Evolutionary conservation across 129 eudicot genomes (phyloP), one percentile per base, ranked within the genome.

Genomic region (Flaveria linearis): DNA sequence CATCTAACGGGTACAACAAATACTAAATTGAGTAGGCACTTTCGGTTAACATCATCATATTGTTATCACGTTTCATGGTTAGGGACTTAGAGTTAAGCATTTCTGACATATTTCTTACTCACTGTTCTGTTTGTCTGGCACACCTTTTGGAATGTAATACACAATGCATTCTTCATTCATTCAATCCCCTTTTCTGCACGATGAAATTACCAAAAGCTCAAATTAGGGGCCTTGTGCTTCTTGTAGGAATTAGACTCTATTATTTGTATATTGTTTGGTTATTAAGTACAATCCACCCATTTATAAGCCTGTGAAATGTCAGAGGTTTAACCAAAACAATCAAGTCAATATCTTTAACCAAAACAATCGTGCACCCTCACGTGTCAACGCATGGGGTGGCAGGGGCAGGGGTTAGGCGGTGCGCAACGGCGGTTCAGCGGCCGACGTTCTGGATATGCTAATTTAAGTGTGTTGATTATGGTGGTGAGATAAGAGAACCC

Each of bases 101-200:
- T 76, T 20, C 5, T 1, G 46, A 49, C 62, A 26, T 33, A 51
- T 33, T 28, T 12, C 46, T 70, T 70, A 11, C 36, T 53, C 66
- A 33, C 10, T 52, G 65, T 65, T 71, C 9, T 73, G 69, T 58
- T 60, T 42, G 45, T 18, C 51, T 52, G 52, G 66, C 80, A 17
- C 73, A 65, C 23, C 73, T 65, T 76, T 73, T 76, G 72, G 41
- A 76, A 66, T 50, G 73, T 64, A 76, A 65, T 65, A 49, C 39
- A 49, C 30, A 23, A 60, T 10, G 33, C 20, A 52, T 52, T 36
- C 81, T 76, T 68, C 81, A 68, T 68, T 67, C 75, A 56, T 67
- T 77, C 15, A 33, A 33, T 33, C 39, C 81, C 61, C 41, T 55
- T 43, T 39, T 69, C 75, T 68, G 76, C 81, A 56, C 69, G 69